A percentile compares a stretch with the other conserved stretches of the same genome.
Evolutionary conservation across 1,139 yeast species (phyloP).

Genomic region (Yarrowia galli): DNA sequence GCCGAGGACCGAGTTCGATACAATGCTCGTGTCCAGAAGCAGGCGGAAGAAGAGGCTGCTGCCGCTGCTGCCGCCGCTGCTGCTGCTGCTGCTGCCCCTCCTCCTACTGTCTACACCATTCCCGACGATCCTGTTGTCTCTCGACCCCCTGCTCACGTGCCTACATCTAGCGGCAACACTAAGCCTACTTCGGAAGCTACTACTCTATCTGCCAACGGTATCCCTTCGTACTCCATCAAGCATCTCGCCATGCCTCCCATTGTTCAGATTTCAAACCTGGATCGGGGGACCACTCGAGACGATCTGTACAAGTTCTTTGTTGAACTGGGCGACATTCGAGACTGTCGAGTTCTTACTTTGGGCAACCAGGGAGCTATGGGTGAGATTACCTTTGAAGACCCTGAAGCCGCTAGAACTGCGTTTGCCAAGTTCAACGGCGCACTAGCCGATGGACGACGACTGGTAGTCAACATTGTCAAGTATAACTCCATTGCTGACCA

Average conservation of each 20-base stretch:
- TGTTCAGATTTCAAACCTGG: constrained; percentile 45
- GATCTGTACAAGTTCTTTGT: constrained; percentile 46
- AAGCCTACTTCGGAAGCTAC: not conserved
- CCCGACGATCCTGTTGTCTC: not conserved
- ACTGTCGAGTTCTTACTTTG: constrained; percentile 44
- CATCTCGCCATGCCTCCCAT: constrained; percentile 47
- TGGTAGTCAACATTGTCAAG: constrained; percentile 44
- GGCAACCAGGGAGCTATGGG: constrained; percentile 44
- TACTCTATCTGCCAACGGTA: constrained; percentile 2
- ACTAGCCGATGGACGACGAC: constrained; percentile 46
- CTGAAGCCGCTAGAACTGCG: constrained; percentile 43
- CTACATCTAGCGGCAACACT: not conserved
- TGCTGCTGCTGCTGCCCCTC: not conserved
- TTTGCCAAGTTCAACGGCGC: constrained; percentile 46
- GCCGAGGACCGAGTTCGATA: constrained; percentile 16
- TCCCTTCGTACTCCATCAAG: constrained; percentile 43
- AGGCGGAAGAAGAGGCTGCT: not conserved
- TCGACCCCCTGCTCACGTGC: not conserved
- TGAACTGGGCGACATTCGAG: constrained; percentile 44
- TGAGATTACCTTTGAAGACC: constrained; percentile 45
- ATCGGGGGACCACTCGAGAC: constrained; percentile 46
- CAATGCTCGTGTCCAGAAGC: not conserved
- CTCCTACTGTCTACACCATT: not conserved
- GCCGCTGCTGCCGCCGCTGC: not conserved
- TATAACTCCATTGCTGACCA: constrained; percentile 43